Base-by-base conservation (phyloP, 1,284 basidiomycete species). In the Serendipita sp. region DNA sequence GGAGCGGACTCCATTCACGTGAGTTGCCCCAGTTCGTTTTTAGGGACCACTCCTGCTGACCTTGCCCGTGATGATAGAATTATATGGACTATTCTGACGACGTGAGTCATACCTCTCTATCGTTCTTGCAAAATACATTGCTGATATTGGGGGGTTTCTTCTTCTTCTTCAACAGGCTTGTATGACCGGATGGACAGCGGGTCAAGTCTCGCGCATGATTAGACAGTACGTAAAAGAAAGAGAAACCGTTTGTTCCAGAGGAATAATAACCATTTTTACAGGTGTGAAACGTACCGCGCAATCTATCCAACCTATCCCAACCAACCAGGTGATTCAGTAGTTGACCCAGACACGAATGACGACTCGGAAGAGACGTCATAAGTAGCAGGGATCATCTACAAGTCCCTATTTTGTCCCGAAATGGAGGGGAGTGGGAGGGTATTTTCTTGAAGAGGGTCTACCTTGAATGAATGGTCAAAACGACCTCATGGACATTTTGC, bases 1-100 rank as follows among this genome's bases (percentile, higher is more conserved):
- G 70, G 67, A n/a, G 58, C 53, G 38, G 73, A 76, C 64, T 70
- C 74, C 12, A 69, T 75, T 61, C 66, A 49, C 45, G 45, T 49
- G 29, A 17, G 45, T 49, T 49, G 6, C 17, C 35, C 35, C 12
- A 6, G 2, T 12, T 38, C 35, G 35, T 1, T 38, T 12, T 38
- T 38, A 38, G 5, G 2, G 35, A 38, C 35, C 5, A 5, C 6
- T 38, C 12, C 12, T 12, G 6, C 35, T 38, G 12, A 38, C 12
- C 35, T 12, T 38, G 2, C 1, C 12, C 12, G 35, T 22, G 35
- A 38, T 12, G 35, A 38, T 38, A 38, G 35, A 38, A 38, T 12
- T 38, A 38, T 38, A 38, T 38, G 45, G 45, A 49, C 15, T 49
- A 49, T n/a, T 8, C 45, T 22, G 29, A 49, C 1, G 45, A 49